phyloP scores from a whole-genome alignment of 2,329 filamentous ascomycete genomes.

The Arthrobotrys sphaeroides region DNA sequence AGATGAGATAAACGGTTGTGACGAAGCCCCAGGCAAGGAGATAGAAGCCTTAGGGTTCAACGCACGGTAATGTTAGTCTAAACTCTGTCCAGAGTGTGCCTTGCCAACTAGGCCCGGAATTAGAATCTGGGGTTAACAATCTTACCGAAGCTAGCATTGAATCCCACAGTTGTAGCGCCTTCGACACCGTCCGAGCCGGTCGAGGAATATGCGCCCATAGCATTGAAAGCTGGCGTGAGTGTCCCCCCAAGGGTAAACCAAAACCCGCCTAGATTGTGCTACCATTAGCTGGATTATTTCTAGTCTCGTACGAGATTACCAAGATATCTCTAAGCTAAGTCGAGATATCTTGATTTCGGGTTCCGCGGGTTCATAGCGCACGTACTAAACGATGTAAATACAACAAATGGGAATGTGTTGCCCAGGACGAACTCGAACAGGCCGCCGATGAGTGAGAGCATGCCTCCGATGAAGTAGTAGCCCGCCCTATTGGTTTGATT shows the following conservation, averaged over 20 bases:
- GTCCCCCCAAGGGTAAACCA: slow-evolving; percentile 69
- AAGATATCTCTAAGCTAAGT: neutral
- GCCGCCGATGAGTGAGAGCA: slow-evolving; percentile 66
- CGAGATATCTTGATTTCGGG: slow-evolving; percentile 50
- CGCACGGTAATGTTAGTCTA: neutral
- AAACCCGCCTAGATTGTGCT: slow-evolving; percentile 61
- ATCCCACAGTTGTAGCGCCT: slow-evolving; percentile 54
- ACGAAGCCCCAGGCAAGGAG: slow-evolving; percentile 74
- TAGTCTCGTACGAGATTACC: neutral
- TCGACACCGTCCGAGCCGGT: slow-evolving; percentile 57
- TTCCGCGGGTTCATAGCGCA: slow-evolving; percentile 36
- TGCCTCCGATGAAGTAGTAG: slow-evolving; percentile 67
- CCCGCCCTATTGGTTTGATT: slow-evolving; percentile 61
- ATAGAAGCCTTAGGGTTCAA: slow-evolving; percentile 65
- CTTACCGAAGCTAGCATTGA: slow-evolving; percentile 51
- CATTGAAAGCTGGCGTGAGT: slow-evolving; percentile 67
- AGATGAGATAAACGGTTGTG: slow-evolving; percentile 73
- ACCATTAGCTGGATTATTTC: neutral
- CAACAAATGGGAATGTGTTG: slow-evolving; percentile 70
- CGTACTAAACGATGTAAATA: slow-evolving; percentile 67
- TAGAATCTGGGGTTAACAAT: neutral
- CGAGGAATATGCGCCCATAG: slow-evolving; percentile 64
- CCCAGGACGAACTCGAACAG: slow-evolving; percentile 69
- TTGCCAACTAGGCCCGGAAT: neutral
- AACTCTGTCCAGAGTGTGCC: neutral